A percentile compares a stretch with the other conserved stretches of the same genome.
Conservation (phyloP, 345 rosid species). For the Aquilaria malaccensis region DNA sequence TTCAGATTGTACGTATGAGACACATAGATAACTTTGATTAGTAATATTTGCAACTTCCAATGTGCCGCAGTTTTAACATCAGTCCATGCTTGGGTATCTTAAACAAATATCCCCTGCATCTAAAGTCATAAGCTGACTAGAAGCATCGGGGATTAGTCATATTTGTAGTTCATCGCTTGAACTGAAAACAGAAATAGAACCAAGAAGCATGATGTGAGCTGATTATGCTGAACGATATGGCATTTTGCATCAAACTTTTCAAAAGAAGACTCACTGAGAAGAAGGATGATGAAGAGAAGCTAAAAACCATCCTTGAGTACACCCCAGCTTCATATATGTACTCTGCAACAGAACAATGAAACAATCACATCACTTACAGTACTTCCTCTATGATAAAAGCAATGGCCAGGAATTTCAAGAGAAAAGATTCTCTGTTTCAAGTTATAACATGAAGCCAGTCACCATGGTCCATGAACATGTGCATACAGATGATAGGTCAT, state of each 20-base stretch:
- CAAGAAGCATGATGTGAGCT: too few relatives aligned
- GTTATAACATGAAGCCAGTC: neutral
- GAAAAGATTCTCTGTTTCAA: constrained; percentile 1
- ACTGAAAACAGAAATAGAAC: too few relatives aligned
- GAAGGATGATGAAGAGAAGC: constrained; percentile 50
- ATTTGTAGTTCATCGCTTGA: too few relatives aligned
- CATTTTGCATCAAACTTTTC: too few relatives aligned
- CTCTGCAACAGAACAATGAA: constrained; percentile 34
- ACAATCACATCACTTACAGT: neutral
- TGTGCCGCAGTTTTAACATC: too few relatives aligned
- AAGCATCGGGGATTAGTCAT: too few relatives aligned
- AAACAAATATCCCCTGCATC: neutral
- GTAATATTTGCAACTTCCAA: too few relatives aligned
- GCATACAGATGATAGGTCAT: neutral
- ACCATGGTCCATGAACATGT: neutral
- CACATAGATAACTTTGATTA: too few relatives aligned
- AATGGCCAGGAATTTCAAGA: neutral
- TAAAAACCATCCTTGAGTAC: constrained; percentile 61
- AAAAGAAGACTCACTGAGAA: constrained; percentile 34
- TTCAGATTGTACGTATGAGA: too few relatives aligned
- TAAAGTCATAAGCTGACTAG: too few relatives aligned
- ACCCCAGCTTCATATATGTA: constrained; percentile 57
- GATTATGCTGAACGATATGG: too few relatives aligned
- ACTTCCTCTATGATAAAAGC: too few relatives aligned
- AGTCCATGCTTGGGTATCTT: neutral